phyloP scores from a whole-genome alignment of 805 yeast genomes.

The Saccharomycopsis sp. region DNA sequence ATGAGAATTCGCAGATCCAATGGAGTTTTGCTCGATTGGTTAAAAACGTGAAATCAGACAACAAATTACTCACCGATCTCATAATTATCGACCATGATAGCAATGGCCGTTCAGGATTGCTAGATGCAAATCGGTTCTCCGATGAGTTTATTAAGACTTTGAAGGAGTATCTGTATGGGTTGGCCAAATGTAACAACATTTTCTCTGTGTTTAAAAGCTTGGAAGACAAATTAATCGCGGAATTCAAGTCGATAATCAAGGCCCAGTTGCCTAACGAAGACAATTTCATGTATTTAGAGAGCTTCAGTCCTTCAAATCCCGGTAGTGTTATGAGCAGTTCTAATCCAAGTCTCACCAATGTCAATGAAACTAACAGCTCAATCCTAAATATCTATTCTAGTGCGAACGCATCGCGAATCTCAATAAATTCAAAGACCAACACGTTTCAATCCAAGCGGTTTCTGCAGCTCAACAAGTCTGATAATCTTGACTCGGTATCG shows the following conservation, averaged over 20 bases:
- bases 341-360: neutral
- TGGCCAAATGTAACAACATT: slow-evolving; percentile 56
- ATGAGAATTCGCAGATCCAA: slow-evolving; percentile 43
- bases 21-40: slow-evolving; percentile 34
- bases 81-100: neutral
- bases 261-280: slow-evolving; percentile 45
- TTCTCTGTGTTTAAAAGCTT: slow-evolving; percentile 55
- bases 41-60: slow-evolving; percentile 15
- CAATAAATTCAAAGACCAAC: slow-evolving; percentile 5
- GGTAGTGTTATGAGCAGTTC: neutral
- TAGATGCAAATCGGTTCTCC: slow-evolving; percentile 20
- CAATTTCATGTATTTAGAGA: slow-evolving; percentile 1
- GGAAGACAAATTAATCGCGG: slow-evolving; percentile 61
- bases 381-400: neutral
- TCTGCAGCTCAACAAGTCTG: slow-evolving; percentile 1
- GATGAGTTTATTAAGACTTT: slow-evolving; percentile 38
- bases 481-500: slow-evolving; percentile 11
- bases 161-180: slow-evolving; percentile 43
- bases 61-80: slow-evolving; percentile 2
- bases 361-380: neutral
- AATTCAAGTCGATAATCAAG: slow-evolving; percentile 68
- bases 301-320: neutral
- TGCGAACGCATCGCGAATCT: neutral
- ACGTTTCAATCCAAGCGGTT: slow-evolving; percentile 5
- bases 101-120: neutral